Conservation (phyloP, 202 grass and related monocot species). For the Dendrocalamus latiflorus region DNA sequence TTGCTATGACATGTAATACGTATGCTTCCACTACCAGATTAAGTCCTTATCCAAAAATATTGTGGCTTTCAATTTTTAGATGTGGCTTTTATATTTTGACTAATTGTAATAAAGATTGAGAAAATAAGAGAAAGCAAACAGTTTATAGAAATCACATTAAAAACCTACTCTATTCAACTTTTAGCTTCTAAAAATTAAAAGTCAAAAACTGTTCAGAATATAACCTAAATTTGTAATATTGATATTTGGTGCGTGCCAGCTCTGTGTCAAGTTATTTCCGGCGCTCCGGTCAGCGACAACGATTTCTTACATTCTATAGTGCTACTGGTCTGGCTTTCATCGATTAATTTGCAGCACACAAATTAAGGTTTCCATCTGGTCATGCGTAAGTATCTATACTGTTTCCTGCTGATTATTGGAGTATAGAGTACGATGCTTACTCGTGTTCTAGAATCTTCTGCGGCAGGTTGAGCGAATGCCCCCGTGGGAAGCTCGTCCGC, state of each 20-base stretch:
- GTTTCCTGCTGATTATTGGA: background rate
- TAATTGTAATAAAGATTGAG: too few relatives aligned
- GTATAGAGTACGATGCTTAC: conserved; percentile 27
- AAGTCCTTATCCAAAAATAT: too few relatives aligned
- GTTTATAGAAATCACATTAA: too few relatives aligned
- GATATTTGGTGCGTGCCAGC: background rate
- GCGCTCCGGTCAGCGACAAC: conserved; percentile 7
- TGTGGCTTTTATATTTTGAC: too few relatives aligned
- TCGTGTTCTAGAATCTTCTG: conserved; percentile 82
- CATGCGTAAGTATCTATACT: too few relatives aligned
- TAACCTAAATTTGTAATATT: background rate
- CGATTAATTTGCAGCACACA: background rate
- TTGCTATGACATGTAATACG: background rate
- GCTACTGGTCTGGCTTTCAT: background rate
- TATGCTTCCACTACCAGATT: background rate
- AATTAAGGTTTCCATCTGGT: background rate
- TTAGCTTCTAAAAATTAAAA: too few relatives aligned
- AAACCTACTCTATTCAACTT: too few relatives aligned
- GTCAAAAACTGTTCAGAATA: too few relatives aligned
- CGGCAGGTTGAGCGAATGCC: conserved; percentile 45
- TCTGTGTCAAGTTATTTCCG: background rate
- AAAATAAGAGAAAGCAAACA: too few relatives aligned
- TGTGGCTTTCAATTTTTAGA: too few relatives aligned
- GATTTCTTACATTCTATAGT: background rate
- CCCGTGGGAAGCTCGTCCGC: conserved; percentile 59